A percentile compares a stretch with the other conserved stretches of the same genome.
Evolutionary conservation across 2,329 filamentous ascomycete genomes (phyloP).

Genomic region (Penicillium vulpinum): DNA sequence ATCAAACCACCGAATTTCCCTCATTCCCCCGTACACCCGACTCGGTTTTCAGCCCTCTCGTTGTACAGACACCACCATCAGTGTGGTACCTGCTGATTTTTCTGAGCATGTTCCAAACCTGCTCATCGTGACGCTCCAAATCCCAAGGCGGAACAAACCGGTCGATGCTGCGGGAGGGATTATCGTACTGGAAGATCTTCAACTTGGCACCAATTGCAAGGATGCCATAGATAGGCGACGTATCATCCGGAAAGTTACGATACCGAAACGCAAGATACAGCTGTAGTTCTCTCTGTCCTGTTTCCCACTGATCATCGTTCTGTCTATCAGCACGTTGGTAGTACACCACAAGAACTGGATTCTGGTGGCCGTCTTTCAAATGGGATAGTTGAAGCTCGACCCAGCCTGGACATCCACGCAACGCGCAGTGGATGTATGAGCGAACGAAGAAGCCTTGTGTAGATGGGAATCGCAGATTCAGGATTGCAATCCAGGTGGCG

Average conservation of each 20-base stretch:
- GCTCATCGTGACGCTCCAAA: neutral
- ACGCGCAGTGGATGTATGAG: neutral
- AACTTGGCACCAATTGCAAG: neutral
- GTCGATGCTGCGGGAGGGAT: neutral
- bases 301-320: neutral
- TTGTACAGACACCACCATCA: neutral
- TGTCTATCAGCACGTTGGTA: neutral
- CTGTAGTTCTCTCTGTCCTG: neutral
- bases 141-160: conserved; percentile 1
- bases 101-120: neutral
- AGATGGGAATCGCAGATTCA: neutral
- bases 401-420: neutral
- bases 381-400: neutral
- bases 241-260: neutral
- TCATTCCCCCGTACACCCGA: neutral
- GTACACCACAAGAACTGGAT: neutral
- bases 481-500: neutral
- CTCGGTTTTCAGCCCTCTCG: neutral
- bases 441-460: neutral
- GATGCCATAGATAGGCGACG: neutral
- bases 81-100: neutral
- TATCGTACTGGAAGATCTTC: neutral
- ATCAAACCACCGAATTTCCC: too few species aligned
- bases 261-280: neutral
- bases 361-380: neutral